These are phyloP conservation scores for Oehlia diaphana DNA, from an alignment of 192 early-diverging fungal genomes.

Conservation along the genomic window DNA sequence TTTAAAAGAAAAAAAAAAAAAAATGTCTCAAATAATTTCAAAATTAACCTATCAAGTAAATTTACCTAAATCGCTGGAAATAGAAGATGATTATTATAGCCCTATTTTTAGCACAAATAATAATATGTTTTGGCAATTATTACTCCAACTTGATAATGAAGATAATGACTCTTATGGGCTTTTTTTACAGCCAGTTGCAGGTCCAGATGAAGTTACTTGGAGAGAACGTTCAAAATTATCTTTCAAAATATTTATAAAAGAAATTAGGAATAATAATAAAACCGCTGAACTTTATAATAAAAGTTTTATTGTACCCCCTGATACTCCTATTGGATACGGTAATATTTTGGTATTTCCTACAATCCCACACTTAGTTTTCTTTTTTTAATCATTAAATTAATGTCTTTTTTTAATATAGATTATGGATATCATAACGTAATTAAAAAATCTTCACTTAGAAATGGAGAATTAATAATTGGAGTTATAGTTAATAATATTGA, in stretches of 20 bases:
- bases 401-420: neutral
- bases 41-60: neutral
- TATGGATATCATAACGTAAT: neutral
- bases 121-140: neutral
- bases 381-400: neutral
- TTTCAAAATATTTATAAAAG: neutral
- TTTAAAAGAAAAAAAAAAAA: neutral
- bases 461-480: neutral
- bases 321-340: neutral
- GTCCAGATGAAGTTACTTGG: neutral
- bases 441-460: neutral
- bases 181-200: neutral
- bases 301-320: neutral
- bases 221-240: neutral
- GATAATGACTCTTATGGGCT: neutral
- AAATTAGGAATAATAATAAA: neutral
- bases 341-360: neutral
- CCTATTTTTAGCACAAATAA: neutral
- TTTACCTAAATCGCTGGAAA: neutral
- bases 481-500: neutral
- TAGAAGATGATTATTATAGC: neutral
- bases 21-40: neutral
- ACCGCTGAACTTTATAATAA: neutral
- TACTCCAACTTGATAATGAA: neutral
- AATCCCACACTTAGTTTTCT: neutral